Evolutionary conservation across 1,284 basidiomycete species (phyloP), one percentile per base, ranked within the genome.

Genomic region (Cryptococcus depauperatus): DNA sequence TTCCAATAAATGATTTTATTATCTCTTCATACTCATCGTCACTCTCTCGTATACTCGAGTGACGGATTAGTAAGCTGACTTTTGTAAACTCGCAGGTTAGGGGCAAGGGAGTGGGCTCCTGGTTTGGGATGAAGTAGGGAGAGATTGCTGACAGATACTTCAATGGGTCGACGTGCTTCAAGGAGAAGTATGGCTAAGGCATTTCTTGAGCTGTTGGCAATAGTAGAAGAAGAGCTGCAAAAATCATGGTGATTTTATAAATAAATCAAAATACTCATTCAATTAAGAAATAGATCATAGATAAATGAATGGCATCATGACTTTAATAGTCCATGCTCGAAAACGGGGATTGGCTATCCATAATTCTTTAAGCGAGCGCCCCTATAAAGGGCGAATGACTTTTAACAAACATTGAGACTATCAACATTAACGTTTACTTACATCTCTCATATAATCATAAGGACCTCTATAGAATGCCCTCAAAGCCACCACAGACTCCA

Each of bases 1-100:
- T 69, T n/a, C 61, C 47, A 44, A 71, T 62, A 54, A 74, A 73
- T 1, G 72, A 72, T 19, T 61, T 41, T 67, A 74, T 73, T 19
- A 60, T 69, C 29, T 71, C 57, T 14, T 69, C 65, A 39, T 49
- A 73, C 47, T 74, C 73, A 47, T 74, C 73, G 48, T 73, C 72
- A 52, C 74, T 74, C 18, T 64, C 69, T 44, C 62, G 52, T 39
- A 75, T 74, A 32, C 59, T 58, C 10, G 60, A 60, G 55, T 74
- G 73, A 10, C 73, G 56, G 29, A 68, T 60, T 23, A 69, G 52
- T 25, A 69, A 38, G 6, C 55, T 54, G 4, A 65, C 63, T 5
- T 58, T 49, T n/a, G n/a, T 59, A 40, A 68, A 50, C 16, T 49
- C 52, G 47, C 63, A 65, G 35, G 45, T 37, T 10, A 44, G 32